Percentiles rank a stretch among this genome's conserved stretches.
Evolutionary conservation across 805 yeast genomes (phyloP).

Genomic region (Dipodascopsis uninucleata): DNA sequence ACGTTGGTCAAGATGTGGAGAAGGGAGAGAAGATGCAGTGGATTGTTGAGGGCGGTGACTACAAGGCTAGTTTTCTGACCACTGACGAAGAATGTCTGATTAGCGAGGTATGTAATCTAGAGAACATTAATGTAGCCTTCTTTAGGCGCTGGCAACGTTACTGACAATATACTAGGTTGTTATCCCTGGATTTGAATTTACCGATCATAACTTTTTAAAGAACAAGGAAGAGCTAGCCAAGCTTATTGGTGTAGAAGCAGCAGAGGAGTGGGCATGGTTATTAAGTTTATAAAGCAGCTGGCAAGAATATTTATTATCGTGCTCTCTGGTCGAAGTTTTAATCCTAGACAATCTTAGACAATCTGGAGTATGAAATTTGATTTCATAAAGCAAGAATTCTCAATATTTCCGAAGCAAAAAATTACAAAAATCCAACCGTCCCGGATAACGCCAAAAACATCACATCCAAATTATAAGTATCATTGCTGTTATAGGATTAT

Average conservation of each 20-base stretch:
- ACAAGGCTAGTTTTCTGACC: slow-evolving; percentile 49
- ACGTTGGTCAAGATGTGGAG: slow-evolving; percentile 48
- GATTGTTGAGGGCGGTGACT: slow-evolving; percentile 62
- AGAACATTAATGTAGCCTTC: background rate
- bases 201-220: slow-evolving; percentile 48
- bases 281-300: slow-evolving; percentile 30
- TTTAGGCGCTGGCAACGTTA: slow-evolving; percentile 22
- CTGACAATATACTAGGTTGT: slow-evolving; percentile 55
- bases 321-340: background rate
- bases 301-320: background rate
- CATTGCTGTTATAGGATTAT: too few relatives aligned
- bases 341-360: background rate
- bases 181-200: slow-evolving; percentile 59
- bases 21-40: slow-evolving; percentile 50
- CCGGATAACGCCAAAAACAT: background rate
- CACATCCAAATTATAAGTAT: background rate
- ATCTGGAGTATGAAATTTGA: too few relatives aligned
- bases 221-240: slow-evolving; percentile 32
- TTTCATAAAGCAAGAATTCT: too few relatives aligned
- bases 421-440: background rate
- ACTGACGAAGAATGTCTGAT: slow-evolving; percentile 38
- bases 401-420: too few relatives aligned
- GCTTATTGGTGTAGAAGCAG: slow-evolving; percentile 40
- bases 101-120: slow-evolving; percentile 21
- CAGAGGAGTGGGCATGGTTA: slow-evolving; percentile 40